phyloP scores from a whole-genome alignment of 257 asterid species.

The Fraxinus quadrangulata region DNA sequence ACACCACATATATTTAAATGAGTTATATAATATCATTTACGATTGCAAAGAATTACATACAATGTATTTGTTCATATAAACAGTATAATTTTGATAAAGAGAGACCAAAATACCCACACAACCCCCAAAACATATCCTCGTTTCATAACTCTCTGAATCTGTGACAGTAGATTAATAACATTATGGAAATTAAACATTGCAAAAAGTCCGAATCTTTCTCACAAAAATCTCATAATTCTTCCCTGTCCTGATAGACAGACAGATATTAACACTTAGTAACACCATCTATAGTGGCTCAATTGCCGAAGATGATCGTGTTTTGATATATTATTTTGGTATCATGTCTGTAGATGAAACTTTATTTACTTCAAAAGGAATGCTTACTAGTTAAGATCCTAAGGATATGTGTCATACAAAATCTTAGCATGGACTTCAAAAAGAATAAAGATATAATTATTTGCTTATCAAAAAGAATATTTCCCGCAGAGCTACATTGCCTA shows the following conservation, averaged over 20 bases:
- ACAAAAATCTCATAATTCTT: background rate
- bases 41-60: background rate
- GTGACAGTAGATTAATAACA: background rate
- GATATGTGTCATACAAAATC: background rate
- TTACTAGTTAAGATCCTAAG: background rate
- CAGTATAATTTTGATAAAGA: background rate
- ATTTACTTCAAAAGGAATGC: slow-evolving; percentile 3
- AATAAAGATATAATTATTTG: background rate
- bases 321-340: background rate
- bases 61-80: too few species aligned
- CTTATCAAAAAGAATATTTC: background rate
- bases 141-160: background rate
- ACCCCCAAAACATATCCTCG: background rate
- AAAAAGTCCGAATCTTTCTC: background rate
- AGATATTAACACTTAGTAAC: background rate
- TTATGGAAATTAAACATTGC: background rate
- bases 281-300: background rate
- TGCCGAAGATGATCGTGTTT: background rate
- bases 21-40: background rate
- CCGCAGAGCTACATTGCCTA: background rate
- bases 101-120: background rate
- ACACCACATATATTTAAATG: slow-evolving; percentile 22
- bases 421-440: slow-evolving; percentile 2
- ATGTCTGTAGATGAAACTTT: background rate
- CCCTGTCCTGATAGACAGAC: background rate